Percentiles rank a stretch among this genome's conserved stretches.
Conservation (phyloP, 441 rosid genomes). For the Sinapis alba region DNA sequence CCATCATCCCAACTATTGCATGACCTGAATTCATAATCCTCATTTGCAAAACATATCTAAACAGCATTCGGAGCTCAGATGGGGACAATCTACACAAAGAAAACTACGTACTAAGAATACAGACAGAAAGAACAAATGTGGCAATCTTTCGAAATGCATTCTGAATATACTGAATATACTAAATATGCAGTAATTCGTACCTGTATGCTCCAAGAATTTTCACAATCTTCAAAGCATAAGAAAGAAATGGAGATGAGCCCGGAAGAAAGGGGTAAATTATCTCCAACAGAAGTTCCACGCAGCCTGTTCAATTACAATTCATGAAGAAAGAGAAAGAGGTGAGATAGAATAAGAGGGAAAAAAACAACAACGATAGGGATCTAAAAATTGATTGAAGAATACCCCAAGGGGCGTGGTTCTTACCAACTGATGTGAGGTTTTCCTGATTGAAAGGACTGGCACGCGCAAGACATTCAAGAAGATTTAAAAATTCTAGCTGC, state of each 20-base stretch:
- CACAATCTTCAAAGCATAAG: conserved; percentile 90
- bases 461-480: conserved; percentile 87
- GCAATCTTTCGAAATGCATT: conserved; percentile 20
- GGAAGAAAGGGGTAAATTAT: conserved; percentile 86
- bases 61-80: conserved; percentile 85
- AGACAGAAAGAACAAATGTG: conserved; percentile 13
- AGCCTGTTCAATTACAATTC: conserved; percentile 55
- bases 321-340: conserved; percentile 15
- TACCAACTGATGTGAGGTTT: conserved; percentile 95
- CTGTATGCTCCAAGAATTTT: conserved; percentile 99
- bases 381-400: conserved; percentile 28
- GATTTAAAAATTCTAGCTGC: conserved; percentile 86
- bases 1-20: conserved; percentile 90
- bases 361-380: conserved; percentile 18
- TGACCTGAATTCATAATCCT: conserved; percentile 81
- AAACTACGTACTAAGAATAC: conserved; percentile 36
- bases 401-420: conserved; percentile 37
- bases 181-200: conserved; percentile 43
- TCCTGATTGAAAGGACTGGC: conserved; percentile 97
- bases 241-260: conserved; percentile 85
- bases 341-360: conserved; percentile 31
- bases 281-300: conserved; percentile 97
- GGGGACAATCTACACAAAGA: conserved; percentile 87
- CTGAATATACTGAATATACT: neutral
- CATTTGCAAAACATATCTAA: conserved; percentile 88